A percentile compares a stretch with the other conserved stretches of the same genome.
Evolutionary conservation across 2,329 filamentous ascomycete genomes (phyloP).

Genomic region (Xylaria hypoxylon): DNA sequence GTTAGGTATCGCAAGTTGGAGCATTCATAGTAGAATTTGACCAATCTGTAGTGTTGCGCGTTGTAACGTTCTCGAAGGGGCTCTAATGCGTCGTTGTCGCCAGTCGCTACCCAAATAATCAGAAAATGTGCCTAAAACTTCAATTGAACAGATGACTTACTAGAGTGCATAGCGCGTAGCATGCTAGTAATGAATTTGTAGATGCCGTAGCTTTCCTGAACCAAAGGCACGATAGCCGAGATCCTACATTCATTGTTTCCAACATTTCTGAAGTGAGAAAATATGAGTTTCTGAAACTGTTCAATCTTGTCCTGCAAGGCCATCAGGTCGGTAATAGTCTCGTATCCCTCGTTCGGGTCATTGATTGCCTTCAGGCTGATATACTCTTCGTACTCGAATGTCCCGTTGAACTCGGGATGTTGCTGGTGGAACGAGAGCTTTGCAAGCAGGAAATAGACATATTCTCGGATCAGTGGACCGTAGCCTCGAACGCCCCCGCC

Average conservation of each 20-base stretch:
- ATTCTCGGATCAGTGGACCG: constrained; percentile 92
- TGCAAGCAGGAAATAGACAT: constrained; percentile 92
- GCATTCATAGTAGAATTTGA: constrained; percentile 99
- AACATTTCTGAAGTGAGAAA: constrained; percentile 92
- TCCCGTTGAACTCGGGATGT: constrained; percentile 97
- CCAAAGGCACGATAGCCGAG: constrained; percentile 89
- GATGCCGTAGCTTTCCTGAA: constrained; percentile 98
- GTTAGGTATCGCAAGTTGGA: constrained; percentile 97
- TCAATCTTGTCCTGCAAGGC: constrained; percentile 97
- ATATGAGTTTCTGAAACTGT: constrained; percentile 97
- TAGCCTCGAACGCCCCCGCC: constrained; percentile 92
- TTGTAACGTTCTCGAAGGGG: constrained; percentile 91
- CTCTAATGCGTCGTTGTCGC: constrained; percentile 91
- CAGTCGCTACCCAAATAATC: constrained; percentile 71
- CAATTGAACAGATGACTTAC: constrained; percentile 62
- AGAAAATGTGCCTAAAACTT: constrained; percentile 31
- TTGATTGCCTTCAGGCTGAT: constrained; percentile 98
- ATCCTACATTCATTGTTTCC: constrained; percentile 98
- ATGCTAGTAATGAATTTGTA: constrained; percentile 99
- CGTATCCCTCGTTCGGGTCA: constrained; percentile 96
- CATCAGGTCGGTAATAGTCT: constrained; percentile 98
- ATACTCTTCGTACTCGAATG: constrained; percentile 99
- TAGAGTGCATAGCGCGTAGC: constrained; percentile 96
- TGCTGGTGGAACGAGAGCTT: constrained; percentile 97
- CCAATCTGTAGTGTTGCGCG: constrained; percentile 93